Base-by-base conservation (phyloP, 768 basidiomycete genomes). In the Russula sp. region DNA sequence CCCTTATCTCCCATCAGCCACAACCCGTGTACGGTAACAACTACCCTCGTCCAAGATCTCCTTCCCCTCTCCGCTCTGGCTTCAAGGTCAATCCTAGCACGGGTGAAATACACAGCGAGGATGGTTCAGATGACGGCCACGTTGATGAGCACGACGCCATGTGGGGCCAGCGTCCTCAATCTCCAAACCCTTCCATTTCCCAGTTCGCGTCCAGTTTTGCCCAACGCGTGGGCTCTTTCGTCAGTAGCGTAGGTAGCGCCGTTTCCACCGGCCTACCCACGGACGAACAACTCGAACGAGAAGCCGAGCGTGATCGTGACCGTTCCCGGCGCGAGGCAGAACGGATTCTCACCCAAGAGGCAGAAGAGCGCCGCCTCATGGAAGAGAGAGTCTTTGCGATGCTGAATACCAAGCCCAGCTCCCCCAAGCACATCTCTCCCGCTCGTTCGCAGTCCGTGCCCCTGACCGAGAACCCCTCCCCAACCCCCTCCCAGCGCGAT, bases 211-310 rank as follows among this genome's bases (percentile, higher is more conserved):
- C 86, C 16, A 87, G 79, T 72, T 79, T 92, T 59, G 88, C 87
- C 7, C 86, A 89, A 64, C 81, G 85, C 42, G 83, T 92, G n/a
- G 83, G 83, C 45, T 81, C 80, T 18, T 76, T 90, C 59, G 81
- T 91, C 59, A 81, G 77, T 45, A 79, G 78, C 48, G 79, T 81
- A 50, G 71, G 69, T 65, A 68, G 70, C 35, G 45, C 66, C 69
- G 3, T 73, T 78, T 7, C 68, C 67, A 5, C 75, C 75, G 16
- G 61, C 60, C 73, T 81, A 22, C 87, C 81, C 2, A 82, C 85
- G 2, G 88, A 91, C 69, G 88, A 86, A 0, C 88, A 93, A 69
- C 73, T 93, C 9, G 90, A 92, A 73, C 88, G 87, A 2, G 87
- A 91, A 64, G 90, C 88, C 9, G 81, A 86, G 61, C 76, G 83